Percentiles rank a stretch among this genome's conserved stretches.
Evolutionary conservation across 805 yeast genomes (phyloP).

Genomic region (Saccharomycopsis sp.): DNA sequence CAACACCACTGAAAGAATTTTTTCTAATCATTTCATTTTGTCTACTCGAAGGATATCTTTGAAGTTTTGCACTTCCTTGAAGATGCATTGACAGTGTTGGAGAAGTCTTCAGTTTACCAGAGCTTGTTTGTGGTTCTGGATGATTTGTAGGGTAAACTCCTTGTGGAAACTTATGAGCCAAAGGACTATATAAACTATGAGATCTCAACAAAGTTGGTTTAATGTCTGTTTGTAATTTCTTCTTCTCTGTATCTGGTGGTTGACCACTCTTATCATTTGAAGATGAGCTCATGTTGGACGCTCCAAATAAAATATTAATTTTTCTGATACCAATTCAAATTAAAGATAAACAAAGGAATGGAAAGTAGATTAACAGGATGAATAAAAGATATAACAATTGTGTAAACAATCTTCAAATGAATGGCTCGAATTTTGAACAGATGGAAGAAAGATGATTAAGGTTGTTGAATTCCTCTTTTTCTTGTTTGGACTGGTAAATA

Average conservation of each 20-base stretch:
- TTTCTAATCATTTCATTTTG: neutral
- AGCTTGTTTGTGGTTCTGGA: neutral
- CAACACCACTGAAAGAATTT: constrained; percentile 4
- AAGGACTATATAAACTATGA: constrained; percentile 7
- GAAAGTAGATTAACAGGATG: no score
- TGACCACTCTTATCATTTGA: neutral
- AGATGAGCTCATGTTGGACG: neutral
- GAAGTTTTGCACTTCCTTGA: constrained; percentile 9
- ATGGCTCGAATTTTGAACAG: no score
- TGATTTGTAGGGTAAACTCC: neutral
- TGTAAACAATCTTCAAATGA: no score
- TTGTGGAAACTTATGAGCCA: neutral
- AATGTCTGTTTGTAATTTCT: neutral
- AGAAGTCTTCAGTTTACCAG: constrained; percentile 1
- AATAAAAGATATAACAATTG: no score
- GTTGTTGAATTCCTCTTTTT: no score
- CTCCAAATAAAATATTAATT: no score
- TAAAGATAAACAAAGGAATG: neutral
- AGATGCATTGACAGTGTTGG: constrained; percentile 1
- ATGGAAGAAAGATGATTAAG: no score
- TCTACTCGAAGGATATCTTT: constrained; percentile 4
- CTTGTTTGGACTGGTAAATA: no score
- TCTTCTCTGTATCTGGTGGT: neutral
- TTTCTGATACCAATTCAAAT: no score
- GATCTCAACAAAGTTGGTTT: constrained; percentile 7